Evolutionary conservation across 1,284 basidiomycete species (phyloP).

Genomic region (Xerocomus minutiporus): DNA sequence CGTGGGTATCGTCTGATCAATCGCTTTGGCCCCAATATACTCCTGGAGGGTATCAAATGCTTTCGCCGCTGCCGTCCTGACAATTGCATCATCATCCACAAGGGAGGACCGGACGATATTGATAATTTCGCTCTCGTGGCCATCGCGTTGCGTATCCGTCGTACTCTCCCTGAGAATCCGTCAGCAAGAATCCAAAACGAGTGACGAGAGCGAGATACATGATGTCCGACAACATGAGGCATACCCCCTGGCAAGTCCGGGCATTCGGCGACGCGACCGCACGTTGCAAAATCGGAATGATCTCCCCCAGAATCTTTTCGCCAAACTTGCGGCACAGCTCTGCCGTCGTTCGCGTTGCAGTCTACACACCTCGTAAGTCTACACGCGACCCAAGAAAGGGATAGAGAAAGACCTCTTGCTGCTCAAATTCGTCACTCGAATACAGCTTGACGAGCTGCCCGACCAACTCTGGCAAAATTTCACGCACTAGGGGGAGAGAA

Average conservation of each 20-base stretch:
- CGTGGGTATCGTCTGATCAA: slow-evolving; percentile 96
- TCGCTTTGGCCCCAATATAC: slow-evolving; percentile 84
- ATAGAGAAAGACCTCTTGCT: slow-evolving; percentile 70
- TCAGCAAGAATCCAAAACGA: slow-evolving; percentile 2
- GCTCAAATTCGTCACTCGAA: slow-evolving; percentile 77
- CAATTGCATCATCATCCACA: slow-evolving; percentile 83
- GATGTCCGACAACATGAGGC: slow-evolving; percentile 83
- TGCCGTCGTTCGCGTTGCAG: slow-evolving; percentile 77
- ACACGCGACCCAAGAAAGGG: background rate
- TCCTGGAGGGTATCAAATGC: slow-evolving; percentile 95
- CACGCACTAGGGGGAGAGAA: slow-evolving; percentile 62
- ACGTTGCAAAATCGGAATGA: slow-evolving; percentile 70
- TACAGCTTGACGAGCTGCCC: slow-evolving; percentile 67
- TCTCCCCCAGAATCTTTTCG: slow-evolving; percentile 85
- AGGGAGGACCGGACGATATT: slow-evolving; percentile 80
- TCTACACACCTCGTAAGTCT: slow-evolving; percentile 42
- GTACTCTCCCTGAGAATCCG: slow-evolving; percentile 66
- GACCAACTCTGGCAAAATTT: slow-evolving; percentile 87
- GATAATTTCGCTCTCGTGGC: slow-evolving; percentile 89
- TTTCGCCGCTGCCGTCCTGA: slow-evolving; percentile 89
- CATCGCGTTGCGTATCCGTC: slow-evolving; percentile 82
- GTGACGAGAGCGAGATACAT: slow-evolving; percentile 47
- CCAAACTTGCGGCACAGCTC: slow-evolving; percentile 97
- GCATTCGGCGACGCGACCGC: slow-evolving; percentile 71
- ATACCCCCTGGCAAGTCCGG: slow-evolving; percentile 83